These are phyloP conservation scores for Eucalyptus pauciflora DNA, from an alignment of 345 rosid genomes.

Conservation along the genomic window DNA sequence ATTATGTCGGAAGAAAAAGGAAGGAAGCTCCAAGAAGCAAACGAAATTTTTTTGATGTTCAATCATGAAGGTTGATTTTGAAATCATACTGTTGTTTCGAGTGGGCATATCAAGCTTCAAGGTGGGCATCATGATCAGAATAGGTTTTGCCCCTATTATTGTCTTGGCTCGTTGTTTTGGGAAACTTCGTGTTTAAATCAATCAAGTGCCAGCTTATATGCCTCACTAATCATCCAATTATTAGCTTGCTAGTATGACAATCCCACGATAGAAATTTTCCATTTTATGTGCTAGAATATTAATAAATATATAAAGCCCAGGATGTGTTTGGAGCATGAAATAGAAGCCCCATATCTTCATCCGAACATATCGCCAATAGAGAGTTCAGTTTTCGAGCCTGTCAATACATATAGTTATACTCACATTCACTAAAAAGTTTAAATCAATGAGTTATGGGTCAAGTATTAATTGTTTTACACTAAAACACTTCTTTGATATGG, in stretches of 20 bases:
- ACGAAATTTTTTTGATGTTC: fast-evolving
- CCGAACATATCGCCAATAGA: fast-evolving
- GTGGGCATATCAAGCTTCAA: neutral
- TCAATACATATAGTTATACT: no score
- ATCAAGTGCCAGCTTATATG: neutral
- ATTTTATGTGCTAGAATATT: neutral
- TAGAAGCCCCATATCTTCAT: no score
- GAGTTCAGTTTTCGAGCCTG: fast-evolving
- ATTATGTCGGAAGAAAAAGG: neutral
- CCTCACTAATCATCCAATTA: neutral
- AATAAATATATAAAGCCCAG: neutral
- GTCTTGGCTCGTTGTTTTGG: neutral
- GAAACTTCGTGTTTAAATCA: neutral
- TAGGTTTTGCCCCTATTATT: neutral
- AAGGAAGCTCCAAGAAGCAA: neutral
- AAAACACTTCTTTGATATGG: fast-evolving
- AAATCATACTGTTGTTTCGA: neutral
- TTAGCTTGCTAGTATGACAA: neutral
- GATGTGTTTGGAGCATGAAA: neutral
- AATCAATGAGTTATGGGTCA: fast-evolving
- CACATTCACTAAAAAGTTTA: no score
- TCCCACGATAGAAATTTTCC: neutral
- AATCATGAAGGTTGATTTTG: neutral
- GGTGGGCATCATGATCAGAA: neutral
- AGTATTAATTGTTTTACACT: no score